Evolutionary conservation across 2,329 filamentous ascomycete genomes (phyloP).

Genomic region (Penicillium concentricum): DNA sequence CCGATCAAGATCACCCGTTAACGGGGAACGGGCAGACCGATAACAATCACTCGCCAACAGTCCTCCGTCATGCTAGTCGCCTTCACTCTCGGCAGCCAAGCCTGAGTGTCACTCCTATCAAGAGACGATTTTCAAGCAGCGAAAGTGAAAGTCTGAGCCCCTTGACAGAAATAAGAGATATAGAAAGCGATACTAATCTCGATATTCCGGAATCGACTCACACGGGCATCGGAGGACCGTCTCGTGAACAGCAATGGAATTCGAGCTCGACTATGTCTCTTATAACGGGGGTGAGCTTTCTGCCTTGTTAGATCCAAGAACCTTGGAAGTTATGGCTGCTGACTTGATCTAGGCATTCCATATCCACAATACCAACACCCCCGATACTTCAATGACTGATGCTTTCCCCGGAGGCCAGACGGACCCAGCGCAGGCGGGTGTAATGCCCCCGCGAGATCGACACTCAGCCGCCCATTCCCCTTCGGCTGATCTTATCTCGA

Average conservation of each 20-base stretch:
- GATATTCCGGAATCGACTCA: too few species aligned
- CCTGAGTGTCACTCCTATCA: not conserved
- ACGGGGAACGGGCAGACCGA: not conserved
- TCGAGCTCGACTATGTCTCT: slow-evolving; percentile 25
- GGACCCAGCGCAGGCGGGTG: not conserved
- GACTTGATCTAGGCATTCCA: slow-evolving; percentile 14
- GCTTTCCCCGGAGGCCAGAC: slow-evolving; percentile 18
- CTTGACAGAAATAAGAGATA: not conserved
- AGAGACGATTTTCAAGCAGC: not conserved
- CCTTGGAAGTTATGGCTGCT: not conserved
- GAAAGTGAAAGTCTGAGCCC: not conserved
- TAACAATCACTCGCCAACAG: not conserved
- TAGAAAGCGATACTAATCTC: too few species aligned
- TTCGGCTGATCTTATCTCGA: slow-evolving; percentile 7
- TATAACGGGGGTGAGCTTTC: slow-evolving; percentile 16
- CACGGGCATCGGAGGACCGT: not conserved
- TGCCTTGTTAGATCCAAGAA: not conserved
- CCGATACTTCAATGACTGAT: slow-evolving; percentile 6
- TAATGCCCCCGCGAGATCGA: not conserved
- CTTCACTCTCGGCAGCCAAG: not conserved
- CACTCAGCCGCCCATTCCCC: slow-evolving; percentile 1
- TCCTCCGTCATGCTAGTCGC: not conserved
- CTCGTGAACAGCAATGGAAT: not conserved
- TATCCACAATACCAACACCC: slow-evolving; percentile 12
- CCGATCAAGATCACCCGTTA: not conserved